A percentile compares a stretch with the other conserved stretches of the same genome.
These are phyloP conservation scores for Tetrapyrgos nigripes DNA, from an alignment of 1,284 basidiomycete genomes.

Conservation along the genomic window DNA sequence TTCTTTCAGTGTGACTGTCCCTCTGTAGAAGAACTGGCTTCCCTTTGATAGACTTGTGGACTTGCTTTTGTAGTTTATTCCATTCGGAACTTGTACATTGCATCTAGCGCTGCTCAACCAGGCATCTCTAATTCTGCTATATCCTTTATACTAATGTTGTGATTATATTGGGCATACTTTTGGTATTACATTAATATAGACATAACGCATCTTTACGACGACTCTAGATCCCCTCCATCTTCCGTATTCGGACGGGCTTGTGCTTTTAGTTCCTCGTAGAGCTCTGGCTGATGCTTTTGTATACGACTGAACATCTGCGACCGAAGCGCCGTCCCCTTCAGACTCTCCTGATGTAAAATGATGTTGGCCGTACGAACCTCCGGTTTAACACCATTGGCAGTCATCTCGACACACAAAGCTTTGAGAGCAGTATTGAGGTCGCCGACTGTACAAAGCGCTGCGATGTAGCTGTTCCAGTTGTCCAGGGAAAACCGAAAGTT, in stretches of 20 bases:
- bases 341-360: constrained; percentile 40
- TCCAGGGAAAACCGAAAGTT: constrained; percentile 61
- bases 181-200: constrained; percentile 5
- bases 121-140: constrained; percentile 34
- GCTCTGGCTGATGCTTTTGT: constrained; percentile 56
- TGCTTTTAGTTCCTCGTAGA: constrained; percentile 55
- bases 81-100: constrained; percentile 45
- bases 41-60: constrained; percentile 31
- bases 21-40: constrained; percentile 79
- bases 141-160: constrained; percentile 21
- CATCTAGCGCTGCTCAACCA: constrained; percentile 50
- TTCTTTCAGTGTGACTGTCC: constrained; percentile 82
- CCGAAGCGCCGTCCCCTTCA: constrained; percentile 55
- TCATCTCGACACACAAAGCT: constrained; percentile 73
- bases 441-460: constrained; percentile 82
- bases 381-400: constrained; percentile 47
- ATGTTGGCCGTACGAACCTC: constrained; percentile 55
- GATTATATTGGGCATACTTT: constrained; percentile 25
- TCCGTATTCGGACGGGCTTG: no score
- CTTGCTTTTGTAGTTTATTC: constrained; percentile 49
- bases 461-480: constrained; percentile 86
- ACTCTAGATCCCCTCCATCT: no score
- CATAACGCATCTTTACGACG: not conserved
- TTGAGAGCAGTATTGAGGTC: constrained; percentile 73
- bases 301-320: constrained; percentile 55